Evolutionary conservation across 352 stramenopile species (phyloP).

Genomic region (Lagenidium giganteum): DNA sequence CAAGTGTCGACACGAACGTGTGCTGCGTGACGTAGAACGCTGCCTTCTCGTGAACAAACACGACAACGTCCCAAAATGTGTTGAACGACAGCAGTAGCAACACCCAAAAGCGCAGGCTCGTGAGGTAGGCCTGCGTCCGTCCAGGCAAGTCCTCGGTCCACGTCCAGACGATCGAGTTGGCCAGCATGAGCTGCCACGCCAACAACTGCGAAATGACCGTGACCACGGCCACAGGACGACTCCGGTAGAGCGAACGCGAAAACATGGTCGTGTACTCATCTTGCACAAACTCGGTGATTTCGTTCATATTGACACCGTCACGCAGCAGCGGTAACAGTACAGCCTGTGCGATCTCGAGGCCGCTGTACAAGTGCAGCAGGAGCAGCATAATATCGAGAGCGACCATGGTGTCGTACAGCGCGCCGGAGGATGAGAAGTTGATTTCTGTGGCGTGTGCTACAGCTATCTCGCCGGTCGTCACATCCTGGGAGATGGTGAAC

Average conservation of each 20-base stretch:
- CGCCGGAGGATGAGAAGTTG: constrained; percentile 15
- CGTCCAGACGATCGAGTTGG: constrained; percentile 10
- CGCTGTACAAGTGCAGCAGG: constrained; percentile 10
- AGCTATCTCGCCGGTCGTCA: too few species aligned
- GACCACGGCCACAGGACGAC: background rate
- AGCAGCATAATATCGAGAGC: constrained; percentile 14
- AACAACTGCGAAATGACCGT: background rate
- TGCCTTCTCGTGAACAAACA: constrained; percentile 24
- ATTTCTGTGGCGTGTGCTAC: too few species aligned
- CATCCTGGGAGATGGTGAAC: too few species aligned
- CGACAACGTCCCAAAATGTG: constrained; percentile 19
- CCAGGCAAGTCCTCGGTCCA: too few species aligned
- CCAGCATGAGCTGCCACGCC: constrained; percentile 11
- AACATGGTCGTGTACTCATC: too few species aligned
- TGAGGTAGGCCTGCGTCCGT: constrained; percentile 23
- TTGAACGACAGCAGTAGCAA: constrained; percentile 29
- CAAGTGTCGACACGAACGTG: constrained; percentile 28
- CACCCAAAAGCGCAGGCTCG: constrained; percentile 24
- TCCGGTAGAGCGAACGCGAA: constrained; percentile 10
- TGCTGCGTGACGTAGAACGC: constrained; percentile 26
- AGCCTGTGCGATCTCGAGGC: constrained; percentile 10
- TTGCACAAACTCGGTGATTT: too few species aligned
- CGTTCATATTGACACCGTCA: too few species aligned
- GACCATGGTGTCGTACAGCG: constrained; percentile 13
- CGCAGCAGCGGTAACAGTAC: constrained; percentile 5